Percentiles rank a stretch among this genome's conserved stretches.
Evolutionary conservation across 495 filamentous ascomycete genomes (phyloP).

Genomic region (Talaromyces wortmannii): DNA sequence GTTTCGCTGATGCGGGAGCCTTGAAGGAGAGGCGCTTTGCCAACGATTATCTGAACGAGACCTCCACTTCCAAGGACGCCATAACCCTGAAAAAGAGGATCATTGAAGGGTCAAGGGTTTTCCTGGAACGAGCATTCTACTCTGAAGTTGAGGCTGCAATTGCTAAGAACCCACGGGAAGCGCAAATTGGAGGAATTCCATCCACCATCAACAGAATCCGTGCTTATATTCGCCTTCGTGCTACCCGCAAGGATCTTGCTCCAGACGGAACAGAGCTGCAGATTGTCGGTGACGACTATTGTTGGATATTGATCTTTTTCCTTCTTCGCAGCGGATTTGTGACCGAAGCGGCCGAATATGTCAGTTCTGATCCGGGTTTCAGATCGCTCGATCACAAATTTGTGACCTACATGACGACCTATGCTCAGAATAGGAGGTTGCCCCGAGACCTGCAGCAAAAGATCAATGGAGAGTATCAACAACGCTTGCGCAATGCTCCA

Average conservation of each 20-base stretch:
- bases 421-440: constrained; percentile 63
- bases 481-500: constrained; percentile 72
- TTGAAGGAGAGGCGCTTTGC: constrained; percentile 73
- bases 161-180: constrained; percentile 76
- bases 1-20: constrained; percentile 42
- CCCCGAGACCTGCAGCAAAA: constrained; percentile 71
- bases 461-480: constrained; percentile 84
- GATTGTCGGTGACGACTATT: constrained; percentile 65
- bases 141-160: constrained; percentile 67
- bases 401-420: constrained; percentile 77
- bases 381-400: constrained; percentile 87
- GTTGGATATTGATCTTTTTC: constrained; percentile 92
- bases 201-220: constrained; percentile 83
- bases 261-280: constrained; percentile 69
- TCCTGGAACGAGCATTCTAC: constrained; percentile 70
- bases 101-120: constrained; percentile 66
- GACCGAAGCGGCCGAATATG: constrained; percentile 78
- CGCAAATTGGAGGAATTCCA: constrained; percentile 82
- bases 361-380: constrained; percentile 73
- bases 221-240: constrained; percentile 77
- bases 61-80: constrained; percentile 50
- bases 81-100: constrained; percentile 65
- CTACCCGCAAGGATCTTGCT: constrained; percentile 69
- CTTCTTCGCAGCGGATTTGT: constrained; percentile 82
- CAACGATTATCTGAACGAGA: constrained; percentile 63